These are phyloP conservation scores for Cicer yamashitae DNA, from an alignment of 306 rosid species.

Conservation along the genomic window DNA sequence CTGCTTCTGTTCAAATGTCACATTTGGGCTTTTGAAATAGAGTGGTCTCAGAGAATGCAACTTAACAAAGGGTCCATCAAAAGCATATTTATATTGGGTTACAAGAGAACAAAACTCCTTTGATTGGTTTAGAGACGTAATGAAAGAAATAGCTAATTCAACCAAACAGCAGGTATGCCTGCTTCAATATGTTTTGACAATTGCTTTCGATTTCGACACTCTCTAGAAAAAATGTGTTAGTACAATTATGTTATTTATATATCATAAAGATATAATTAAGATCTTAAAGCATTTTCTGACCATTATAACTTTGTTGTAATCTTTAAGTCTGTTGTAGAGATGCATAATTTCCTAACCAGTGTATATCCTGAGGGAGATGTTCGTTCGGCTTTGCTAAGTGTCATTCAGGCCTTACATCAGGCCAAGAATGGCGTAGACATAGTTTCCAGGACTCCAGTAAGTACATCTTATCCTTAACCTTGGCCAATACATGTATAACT, in stretches of 20 bases:
- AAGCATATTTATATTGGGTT: constrained; percentile 86
- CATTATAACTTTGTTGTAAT: constrained; percentile 43
- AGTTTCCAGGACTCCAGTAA: constrained; percentile 75
- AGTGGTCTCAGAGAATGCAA: constrained; percentile 56
- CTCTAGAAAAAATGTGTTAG: too few relatives aligned
- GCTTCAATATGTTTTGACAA: not conserved
- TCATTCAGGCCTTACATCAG: constrained; percentile 71
- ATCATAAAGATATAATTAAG: constrained; percentile 20
- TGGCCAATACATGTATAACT: not conserved
- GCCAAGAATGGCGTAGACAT: constrained; percentile 75
- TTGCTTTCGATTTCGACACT: too few relatives aligned
- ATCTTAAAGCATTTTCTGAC: constrained; percentile 40
- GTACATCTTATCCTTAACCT: constrained; percentile 46
- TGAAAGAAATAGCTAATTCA: constrained; percentile 66
- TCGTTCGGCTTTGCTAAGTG: constrained; percentile 72
- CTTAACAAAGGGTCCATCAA: constrained; percentile 61
- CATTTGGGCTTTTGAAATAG: constrained; percentile 58
- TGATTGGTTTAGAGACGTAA: constrained; percentile 87
- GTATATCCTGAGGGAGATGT: constrained; percentile 74
- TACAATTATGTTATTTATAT: not conserved
- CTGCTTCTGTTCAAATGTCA: constrained; percentile 35
- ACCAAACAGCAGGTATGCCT: constrained; percentile 60
- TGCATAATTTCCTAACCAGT: constrained; percentile 83
- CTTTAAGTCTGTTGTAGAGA: constrained; percentile 67
- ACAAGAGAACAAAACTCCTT: constrained; percentile 91